phyloP scores from a whole-genome alignment of 306 rosid species.

The Myrica gale region DNA sequence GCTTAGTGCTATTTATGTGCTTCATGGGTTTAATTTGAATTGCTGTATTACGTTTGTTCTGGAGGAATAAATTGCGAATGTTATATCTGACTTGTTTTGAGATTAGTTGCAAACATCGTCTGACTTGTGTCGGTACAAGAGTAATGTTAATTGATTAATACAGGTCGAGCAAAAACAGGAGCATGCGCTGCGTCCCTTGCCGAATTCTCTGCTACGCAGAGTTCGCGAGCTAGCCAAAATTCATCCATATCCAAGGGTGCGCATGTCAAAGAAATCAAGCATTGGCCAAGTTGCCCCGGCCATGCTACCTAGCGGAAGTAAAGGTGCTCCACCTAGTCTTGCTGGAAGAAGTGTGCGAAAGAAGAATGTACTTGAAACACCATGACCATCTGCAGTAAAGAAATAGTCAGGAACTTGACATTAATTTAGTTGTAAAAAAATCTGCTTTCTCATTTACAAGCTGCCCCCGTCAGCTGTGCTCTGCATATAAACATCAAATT shows the following conservation, averaged over 20 bases:
- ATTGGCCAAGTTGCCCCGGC: constrained; percentile 35
- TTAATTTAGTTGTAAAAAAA: constrained; percentile 45
- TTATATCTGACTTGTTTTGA: neutral
- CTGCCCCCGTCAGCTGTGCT: constrained; percentile 18
- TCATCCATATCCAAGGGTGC: constrained; percentile 85
- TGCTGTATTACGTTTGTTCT: neutral
- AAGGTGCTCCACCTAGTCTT: constrained; percentile 28
- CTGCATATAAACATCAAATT: constrained; percentile 27
- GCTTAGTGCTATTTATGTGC: neutral
- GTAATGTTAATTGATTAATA: constrained; percentile 23
- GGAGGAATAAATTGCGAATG: neutral
- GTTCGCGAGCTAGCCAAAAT: constrained; percentile 80
- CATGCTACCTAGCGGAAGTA: constrained; percentile 31
- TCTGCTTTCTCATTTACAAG: constrained; percentile 18
- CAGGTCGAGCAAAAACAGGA: constrained; percentile 65
- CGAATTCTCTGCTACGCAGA: constrained; percentile 57
- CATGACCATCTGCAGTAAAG: constrained; percentile 31
- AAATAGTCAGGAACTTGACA: constrained; percentile 40
- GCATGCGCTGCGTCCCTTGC: constrained; percentile 51
- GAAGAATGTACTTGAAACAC: constrained; percentile 42
- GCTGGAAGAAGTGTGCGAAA: constrained; percentile 51
- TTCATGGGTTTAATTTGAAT: neutral
- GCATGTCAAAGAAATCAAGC: constrained; percentile 42
- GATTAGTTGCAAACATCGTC: neutral
- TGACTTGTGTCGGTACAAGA: neutral